Evolutionary conservation across 768 basidiomycete genomes (phyloP).

Genomic region (Pilatotrama ljubarskyi): DNA sequence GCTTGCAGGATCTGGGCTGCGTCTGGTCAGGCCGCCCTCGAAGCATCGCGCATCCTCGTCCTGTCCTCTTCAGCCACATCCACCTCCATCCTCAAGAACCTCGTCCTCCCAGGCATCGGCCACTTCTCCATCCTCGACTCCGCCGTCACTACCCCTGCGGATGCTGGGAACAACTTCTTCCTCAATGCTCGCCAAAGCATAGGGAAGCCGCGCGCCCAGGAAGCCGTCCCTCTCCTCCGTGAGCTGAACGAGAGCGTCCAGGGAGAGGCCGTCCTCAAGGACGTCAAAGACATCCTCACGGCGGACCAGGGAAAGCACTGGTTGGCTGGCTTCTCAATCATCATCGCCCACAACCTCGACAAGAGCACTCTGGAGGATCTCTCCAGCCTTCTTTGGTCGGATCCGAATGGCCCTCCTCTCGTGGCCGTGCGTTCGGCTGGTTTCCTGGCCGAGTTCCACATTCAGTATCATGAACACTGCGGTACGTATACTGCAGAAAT

Average conservation of each 20-base stretch:
- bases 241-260: conserved; percentile 91
- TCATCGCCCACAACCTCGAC: conserved; percentile 84
- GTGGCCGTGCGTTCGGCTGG: conserved; percentile 83
- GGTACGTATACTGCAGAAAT: conserved; percentile 48
- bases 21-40: conserved; percentile 86
- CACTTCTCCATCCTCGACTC: conserved; percentile 90
- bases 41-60: conserved; percentile 79
- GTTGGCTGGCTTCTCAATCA: conserved; percentile 47
- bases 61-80: conserved; percentile 81
- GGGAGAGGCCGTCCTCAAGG: conserved; percentile 61
- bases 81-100: conserved; percentile 91
- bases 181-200: conserved; percentile 74
- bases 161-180: conserved; percentile 97
- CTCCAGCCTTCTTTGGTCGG: conserved; percentile 67
- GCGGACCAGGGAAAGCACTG: conserved; percentile 25
- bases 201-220: conserved; percentile 75
- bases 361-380: conserved; percentile 55
- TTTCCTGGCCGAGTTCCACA: conserved; percentile 84
- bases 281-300: conserved; percentile 24
- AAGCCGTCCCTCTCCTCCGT: conserved; percentile 70
- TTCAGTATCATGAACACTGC: conserved; percentile 88
- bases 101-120: conserved; percentile 95
- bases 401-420: conserved; percentile 60
- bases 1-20: conserved; percentile 74
- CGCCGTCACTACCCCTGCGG: conserved; percentile 58